Evolutionary conservation across 768 basidiomycete species (phyloP).

Genomic region (Neoboletus magnificus): DNA sequence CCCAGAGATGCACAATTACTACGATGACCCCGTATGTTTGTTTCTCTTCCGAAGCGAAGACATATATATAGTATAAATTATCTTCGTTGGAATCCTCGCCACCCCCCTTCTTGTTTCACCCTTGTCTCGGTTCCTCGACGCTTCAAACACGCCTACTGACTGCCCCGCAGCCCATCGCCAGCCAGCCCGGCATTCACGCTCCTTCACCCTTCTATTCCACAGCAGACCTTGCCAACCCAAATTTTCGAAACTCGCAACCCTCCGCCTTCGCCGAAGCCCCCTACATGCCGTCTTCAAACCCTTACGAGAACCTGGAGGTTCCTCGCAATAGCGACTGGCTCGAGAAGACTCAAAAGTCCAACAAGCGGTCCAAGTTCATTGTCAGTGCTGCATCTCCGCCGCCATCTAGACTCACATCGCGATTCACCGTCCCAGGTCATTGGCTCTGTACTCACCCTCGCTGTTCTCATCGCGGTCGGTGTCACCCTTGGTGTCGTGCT

Average conservation of each 20-base stretch:
- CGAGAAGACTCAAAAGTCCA: conserved; percentile 33
- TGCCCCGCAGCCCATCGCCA: conserved; percentile 33
- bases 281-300: conserved; percentile 21
- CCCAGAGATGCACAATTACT: conserved; percentile 29
- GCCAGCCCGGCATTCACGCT: conserved; percentile 36
- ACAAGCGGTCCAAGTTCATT: conserved; percentile 50
- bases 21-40: conserved; percentile 26
- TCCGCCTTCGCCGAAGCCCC: conserved; percentile 24
- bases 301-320: conserved; percentile 33
- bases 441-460: conserved; percentile 44
- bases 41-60: background rate
- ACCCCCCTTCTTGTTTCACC: background rate
- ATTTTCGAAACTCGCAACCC: conserved; percentile 23
- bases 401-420: background rate
- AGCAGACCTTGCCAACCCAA: conserved; percentile 20
- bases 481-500: conserved; percentile 66
- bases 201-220: conserved; percentile 29
- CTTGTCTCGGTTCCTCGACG: background rate
- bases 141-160: conserved; percentile 4
- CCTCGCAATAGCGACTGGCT: conserved; percentile 40
- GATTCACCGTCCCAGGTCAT: conserved; percentile 42
- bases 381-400: conserved; percentile 37
- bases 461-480: conserved; percentile 53
- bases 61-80: conserved; percentile 6
- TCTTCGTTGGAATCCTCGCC: background rate